These are phyloP conservation scores for Aspergillus sp. DNA, from an alignment of 2,329 filamentous ascomycete genomes.

Conservation along the genomic window DNA sequence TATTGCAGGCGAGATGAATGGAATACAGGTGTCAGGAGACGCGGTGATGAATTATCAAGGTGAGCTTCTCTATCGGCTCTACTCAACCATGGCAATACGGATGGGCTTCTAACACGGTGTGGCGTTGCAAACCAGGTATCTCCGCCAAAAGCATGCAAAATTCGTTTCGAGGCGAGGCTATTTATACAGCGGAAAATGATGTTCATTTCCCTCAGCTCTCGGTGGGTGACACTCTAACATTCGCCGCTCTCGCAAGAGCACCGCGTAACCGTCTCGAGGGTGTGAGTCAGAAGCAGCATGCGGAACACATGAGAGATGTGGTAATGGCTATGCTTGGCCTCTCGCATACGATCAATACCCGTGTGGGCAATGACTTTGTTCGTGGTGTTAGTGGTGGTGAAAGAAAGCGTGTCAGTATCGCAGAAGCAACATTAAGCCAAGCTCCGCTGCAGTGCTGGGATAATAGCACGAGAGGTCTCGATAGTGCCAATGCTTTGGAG, in stretches of 20 bases:
- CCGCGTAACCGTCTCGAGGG: slow-evolving; percentile 43
- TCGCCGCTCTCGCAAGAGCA: slow-evolving; percentile 69
- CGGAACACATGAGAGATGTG: slow-evolving; percentile 45
- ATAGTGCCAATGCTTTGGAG: slow-evolving; percentile 57
- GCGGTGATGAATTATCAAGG: slow-evolving; percentile 78
- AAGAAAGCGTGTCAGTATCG: slow-evolving; percentile 62
- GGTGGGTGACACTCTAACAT: slow-evolving; percentile 76
- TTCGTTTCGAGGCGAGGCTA: slow-evolving; percentile 76
- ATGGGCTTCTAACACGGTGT: neutral
- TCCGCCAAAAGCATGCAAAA: slow-evolving; percentile 58
- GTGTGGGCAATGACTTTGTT: slow-evolving; percentile 57
- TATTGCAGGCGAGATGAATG: slow-evolving; percentile 78
- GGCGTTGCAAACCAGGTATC: slow-evolving; percentile 24
- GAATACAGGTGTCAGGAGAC: slow-evolving; percentile 68
- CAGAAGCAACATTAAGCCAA: slow-evolving; percentile 52
- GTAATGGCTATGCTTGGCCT: slow-evolving; percentile 47
- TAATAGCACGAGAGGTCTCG: slow-evolving; percentile 52
- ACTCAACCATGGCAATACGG: neutral
- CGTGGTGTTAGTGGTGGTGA: slow-evolving; percentile 63
- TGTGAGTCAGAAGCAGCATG: slow-evolving; percentile 45
- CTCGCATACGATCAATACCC: slow-evolving; percentile 53
- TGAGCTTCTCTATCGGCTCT: neutral
- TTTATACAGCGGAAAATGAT: slow-evolving; percentile 83
- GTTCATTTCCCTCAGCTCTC: slow-evolving; percentile 77
- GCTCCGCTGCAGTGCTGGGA: slow-evolving; percentile 51